These are phyloP conservation scores for Colletotrichum graminicola DNA, from an alignment of 2,329 filamentous ascomycete species.

Conservation along the genomic window DNA sequence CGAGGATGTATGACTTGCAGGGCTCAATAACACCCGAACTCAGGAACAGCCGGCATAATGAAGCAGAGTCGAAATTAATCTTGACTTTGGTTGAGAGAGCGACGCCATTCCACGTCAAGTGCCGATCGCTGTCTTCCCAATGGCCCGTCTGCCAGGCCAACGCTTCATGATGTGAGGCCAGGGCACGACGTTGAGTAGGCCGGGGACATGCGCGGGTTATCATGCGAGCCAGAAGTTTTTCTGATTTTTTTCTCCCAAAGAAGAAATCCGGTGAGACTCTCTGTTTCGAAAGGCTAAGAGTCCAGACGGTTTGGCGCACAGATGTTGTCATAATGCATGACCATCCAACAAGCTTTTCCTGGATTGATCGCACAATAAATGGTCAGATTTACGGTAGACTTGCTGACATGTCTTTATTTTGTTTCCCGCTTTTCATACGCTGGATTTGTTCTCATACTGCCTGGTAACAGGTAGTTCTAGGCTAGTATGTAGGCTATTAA, in stretches of 20 bases:
- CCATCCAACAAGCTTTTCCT: neutral
- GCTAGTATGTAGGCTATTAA: neutral
- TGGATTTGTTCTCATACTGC: neutral
- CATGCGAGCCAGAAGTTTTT: conserved; percentile 2
- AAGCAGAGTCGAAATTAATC: conserved; percentile 40
- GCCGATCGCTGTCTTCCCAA: neutral
- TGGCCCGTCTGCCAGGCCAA: conserved; percentile 1
- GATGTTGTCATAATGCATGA: neutral
- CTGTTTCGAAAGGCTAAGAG: conserved; percentile 25
- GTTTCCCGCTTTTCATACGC: neutral
- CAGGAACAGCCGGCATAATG: conserved; percentile 19
- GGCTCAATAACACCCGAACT: conserved; percentile 21
- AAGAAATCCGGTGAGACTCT: conserved; percentile 4
- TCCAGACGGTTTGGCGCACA: conserved; percentile 21
- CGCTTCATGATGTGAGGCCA: conserved; percentile 10
- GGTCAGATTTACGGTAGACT: neutral
- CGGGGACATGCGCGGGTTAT: conserved; percentile 9
- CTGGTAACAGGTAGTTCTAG: too few species aligned
- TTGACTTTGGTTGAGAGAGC: conserved; percentile 9
- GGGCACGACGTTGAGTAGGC: neutral
- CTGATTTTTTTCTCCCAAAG: conserved; percentile 7
- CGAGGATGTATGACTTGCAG: neutral
- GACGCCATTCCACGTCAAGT: neutral
- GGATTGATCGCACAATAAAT: neutral
- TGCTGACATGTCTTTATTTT: neutral